Conservation (phyloP, 176 grass and related monocot genomes). For the Triticum timopheevii region DNA sequence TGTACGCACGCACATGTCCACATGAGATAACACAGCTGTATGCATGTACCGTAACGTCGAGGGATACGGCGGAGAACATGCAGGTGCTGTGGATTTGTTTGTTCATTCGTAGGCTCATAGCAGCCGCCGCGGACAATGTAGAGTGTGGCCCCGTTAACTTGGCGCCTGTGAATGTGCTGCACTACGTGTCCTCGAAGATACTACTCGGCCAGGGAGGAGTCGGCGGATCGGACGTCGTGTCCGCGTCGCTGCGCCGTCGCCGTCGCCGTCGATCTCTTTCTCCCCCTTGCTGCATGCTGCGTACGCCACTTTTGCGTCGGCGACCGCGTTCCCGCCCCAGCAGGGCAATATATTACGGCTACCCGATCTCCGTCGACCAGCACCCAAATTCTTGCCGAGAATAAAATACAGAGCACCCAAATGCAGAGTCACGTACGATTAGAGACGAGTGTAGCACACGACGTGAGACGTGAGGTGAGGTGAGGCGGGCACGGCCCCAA, state of each 20-base stretch:
- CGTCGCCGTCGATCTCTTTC: not conserved
- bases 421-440: not conserved
- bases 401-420: not conserved
- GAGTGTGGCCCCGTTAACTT: not conserved
- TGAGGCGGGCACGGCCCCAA: not conserved
- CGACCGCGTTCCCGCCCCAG: not conserved
- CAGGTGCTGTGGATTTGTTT: no score
- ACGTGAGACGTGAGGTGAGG: not conserved
- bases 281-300: not conserved
- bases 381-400: no score
- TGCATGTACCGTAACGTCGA: no score
- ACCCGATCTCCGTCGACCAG: not conserved
- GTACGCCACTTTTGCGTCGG: not conserved
- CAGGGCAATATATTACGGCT: not conserved
- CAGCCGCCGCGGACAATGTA: not conserved
- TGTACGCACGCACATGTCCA: no score
- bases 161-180: not conserved
- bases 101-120: not conserved
- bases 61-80: no score
- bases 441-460: not conserved
- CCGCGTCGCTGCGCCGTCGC: conserved; percentile 28
- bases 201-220: not conserved
- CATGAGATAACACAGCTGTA: no score
- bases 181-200: not conserved
- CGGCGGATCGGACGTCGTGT: conserved; percentile 31